Evolutionary conservation across 495 filamentous ascomycete species (phyloP).

Genomic region (Alectoria sarmentosa): DNA sequence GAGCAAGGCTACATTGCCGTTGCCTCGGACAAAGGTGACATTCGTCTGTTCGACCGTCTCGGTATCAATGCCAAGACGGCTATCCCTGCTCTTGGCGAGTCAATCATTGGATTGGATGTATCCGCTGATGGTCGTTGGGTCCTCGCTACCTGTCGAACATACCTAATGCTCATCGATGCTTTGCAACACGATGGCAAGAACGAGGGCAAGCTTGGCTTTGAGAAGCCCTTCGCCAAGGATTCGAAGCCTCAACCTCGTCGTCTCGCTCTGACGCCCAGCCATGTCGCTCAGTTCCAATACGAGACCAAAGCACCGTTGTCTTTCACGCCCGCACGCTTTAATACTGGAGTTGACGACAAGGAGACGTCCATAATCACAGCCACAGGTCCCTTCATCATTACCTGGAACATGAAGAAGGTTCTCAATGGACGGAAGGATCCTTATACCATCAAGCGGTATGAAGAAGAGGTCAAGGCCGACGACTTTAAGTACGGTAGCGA

Average conservation of each 20-base stretch:
- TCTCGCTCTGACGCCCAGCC: conserved; percentile 75
- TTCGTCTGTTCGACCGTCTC: conserved; percentile 90
- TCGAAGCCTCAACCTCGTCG: conserved; percentile 89
- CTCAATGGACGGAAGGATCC: conserved; percentile 70
- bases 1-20: conserved; percentile 95
- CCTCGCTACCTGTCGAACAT: conserved; percentile 88
- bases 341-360: conserved; percentile 69
- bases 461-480: conserved; percentile 94
- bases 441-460: conserved; percentile 93
- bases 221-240: conserved; percentile 87
- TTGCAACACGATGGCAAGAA: conserved; percentile 92
- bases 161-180: conserved; percentile 86
- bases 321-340: conserved; percentile 91
- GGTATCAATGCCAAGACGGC: conserved; percentile 97
- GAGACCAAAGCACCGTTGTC: conserved; percentile 80
- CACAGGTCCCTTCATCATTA: conserved; percentile 95
- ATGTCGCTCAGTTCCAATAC: conserved; percentile 94
- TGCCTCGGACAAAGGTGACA: conserved; percentile 94
- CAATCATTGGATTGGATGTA: conserved; percentile 91
- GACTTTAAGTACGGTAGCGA: conserved; percentile 97
- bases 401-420: conserved; percentile 91
- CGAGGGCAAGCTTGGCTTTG: conserved; percentile 94
- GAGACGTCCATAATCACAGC: conserved; percentile 94
- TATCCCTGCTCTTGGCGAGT: conserved; percentile 89
- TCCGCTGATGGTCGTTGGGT: conserved; percentile 94